Evolutionary conservation across 352 stramenopile genomes (phyloP).

Genomic region (Phytophthora pisi): DNA sequence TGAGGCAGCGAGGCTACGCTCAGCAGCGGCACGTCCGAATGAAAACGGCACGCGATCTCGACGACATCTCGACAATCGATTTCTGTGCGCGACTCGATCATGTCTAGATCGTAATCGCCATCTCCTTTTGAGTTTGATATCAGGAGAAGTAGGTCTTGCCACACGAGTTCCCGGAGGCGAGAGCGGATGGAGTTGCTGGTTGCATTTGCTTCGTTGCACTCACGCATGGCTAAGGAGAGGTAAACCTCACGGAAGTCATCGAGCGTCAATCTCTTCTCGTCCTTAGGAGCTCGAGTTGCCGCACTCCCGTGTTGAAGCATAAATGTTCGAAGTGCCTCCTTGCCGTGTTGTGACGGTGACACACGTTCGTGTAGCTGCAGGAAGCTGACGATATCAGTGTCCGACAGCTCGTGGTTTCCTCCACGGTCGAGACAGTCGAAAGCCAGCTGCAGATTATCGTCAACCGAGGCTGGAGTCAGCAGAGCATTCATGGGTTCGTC

Average conservation of each 20-base stretch:
- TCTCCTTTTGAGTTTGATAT: constrained; percentile 10
- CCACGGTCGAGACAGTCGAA: constrained; percentile 58
- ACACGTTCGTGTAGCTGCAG: constrained; percentile 29
- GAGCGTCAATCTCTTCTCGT: constrained; percentile 28
- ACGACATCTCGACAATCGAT: constrained; percentile 29
- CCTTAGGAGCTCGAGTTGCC: constrained; percentile 5
- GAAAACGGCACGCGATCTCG: constrained; percentile 40
- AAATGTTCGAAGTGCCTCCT: constrained; percentile 21
- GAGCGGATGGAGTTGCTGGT: constrained; percentile 5
- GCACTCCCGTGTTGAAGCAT: constrained; percentile 29
- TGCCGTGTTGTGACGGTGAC: constrained; percentile 17
- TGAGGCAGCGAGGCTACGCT: constrained; percentile 11
- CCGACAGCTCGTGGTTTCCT: constrained; percentile 35
- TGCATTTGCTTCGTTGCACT: not conserved
- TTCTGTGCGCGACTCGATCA: not conserved
- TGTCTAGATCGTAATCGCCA: not conserved
- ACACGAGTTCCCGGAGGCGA: constrained; percentile 45
- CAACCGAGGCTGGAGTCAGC: constrained; percentile 18
- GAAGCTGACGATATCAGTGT: constrained; percentile 36
- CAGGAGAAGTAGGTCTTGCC: constrained; percentile 34
- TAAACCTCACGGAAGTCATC: constrained; percentile 55
- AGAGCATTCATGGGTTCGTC: not conserved
- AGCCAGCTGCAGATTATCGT: constrained; percentile 46
- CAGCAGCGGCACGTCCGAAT: constrained; percentile 39
- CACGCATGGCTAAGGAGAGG: constrained; percentile 17